A percentile compares a stretch with the other conserved stretches of the same genome.
These are phyloP conservation scores for Entamoeba histolytica DNA, from an alignment of 208 protist genomes.

Conservation along the genomic window DNA sequence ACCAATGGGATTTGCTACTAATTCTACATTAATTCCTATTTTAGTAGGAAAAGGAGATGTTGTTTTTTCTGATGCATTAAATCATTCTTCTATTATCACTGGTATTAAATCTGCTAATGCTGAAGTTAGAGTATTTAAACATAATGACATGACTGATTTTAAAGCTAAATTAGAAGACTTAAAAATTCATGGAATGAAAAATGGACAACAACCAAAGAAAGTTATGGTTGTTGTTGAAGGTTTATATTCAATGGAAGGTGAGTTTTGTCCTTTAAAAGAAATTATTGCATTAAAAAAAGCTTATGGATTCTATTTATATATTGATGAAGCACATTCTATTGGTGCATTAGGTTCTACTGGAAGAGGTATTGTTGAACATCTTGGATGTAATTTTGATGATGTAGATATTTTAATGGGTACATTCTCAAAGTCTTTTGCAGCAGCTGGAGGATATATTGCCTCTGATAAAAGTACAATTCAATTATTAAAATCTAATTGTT, in stretches of 20 bases:
- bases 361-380: constrained; percentile 41
- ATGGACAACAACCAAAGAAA: constrained; percentile 40
- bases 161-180: constrained; percentile 43
- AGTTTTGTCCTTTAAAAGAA: constrained; percentile 35
- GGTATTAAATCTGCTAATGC: constrained; percentile 40
- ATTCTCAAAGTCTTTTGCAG: constrained; percentile 55
- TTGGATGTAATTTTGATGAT: constrained; percentile 21
- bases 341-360: constrained; percentile 47
- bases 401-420: constrained; percentile 62
- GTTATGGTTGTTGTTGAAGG: constrained; percentile 47
- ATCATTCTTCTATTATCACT: constrained; percentile 28
- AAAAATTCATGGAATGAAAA: constrained; percentile 58
- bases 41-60: constrained; percentile 31
- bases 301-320: constrained; percentile 48
- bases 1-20: constrained; percentile 56
- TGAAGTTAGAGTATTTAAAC: constrained; percentile 42
- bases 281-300: constrained; percentile 50
- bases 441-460: constrained; percentile 48
- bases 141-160: constrained; percentile 38
- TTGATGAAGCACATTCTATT: constrained; percentile 60
- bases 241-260: constrained; percentile 55
- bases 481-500: constrained; percentile 46
- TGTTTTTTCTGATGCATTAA: constrained; percentile 41
- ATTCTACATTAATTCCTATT: constrained; percentile 38
- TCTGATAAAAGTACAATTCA: constrained; percentile 12